Base-by-base conservation (phyloP, 305 asterid genomes). In the Fraxinus dipetala region DNA sequence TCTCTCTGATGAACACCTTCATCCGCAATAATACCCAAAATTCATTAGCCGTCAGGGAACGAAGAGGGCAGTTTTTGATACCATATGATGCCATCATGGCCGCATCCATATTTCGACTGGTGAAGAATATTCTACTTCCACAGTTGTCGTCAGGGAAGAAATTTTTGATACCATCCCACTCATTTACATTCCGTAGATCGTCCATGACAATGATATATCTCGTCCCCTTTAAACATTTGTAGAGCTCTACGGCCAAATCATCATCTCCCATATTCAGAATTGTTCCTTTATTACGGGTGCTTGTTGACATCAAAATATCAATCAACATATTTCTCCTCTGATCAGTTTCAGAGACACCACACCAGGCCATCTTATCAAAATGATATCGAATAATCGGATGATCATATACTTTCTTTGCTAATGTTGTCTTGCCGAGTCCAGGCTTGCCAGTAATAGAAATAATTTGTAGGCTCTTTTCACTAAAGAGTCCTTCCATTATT, bases 351-450 rank as follows among this genome's bases (percentile, higher is more conserved):
- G 85, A 75, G 6, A 81, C 51, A 45, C 18, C 26, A 35, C 73
- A 22, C 82, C 82, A 72, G 31, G 26, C 59, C 18, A 35, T 30
- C 35, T 5, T 20, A 1, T 61, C 4, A 51, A 86, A 86, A 11
- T 83, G 0, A 14, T 48, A 0, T 16, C 8, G n/a, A 9, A 80
- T 43, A 2, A 0, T 13, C 0, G 28, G 31, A 38, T 32, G 2
- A 28, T 73, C 4, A 3, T 72, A 77, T 20, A 86, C 20, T 2
- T 63, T 86, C 1, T 43, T 86, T 0, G 86, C 81, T 0, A 86
- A 30, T 10, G 86, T 80, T 0, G 87, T 81, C 59, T 18, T n/a
- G 22, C 30, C 26, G 6, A 59, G 69, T 59, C 69, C 69, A 0
- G 26, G 69, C 26, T 18, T 59, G 11, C 28, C 69, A 18, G 1